Conservation (phyloP, 495 filamentous ascomycete species). For the Cladorrhinum samala region DNA sequence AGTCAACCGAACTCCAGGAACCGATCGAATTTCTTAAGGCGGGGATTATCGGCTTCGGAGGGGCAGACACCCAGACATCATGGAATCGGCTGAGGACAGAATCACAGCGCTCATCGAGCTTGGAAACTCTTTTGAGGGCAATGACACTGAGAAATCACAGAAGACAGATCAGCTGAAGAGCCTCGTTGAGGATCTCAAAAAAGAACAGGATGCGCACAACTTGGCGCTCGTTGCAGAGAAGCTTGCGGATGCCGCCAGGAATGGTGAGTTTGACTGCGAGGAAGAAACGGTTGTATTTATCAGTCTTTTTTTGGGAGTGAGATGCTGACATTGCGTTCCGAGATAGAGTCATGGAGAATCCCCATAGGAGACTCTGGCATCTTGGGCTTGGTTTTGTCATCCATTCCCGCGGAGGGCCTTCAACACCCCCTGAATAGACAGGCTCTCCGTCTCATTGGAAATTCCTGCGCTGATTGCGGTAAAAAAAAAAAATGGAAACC, state of each 20-base stretch:
- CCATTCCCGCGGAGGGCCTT: conserved; percentile 39
- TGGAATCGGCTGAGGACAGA: too few species aligned
- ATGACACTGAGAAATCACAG: conserved; percentile 10
- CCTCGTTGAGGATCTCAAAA: conserved; percentile 21
- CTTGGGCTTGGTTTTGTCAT: conserved; percentile 56
- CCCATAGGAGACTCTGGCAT: conserved; percentile 63
- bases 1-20: too few species aligned
- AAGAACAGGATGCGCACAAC: conserved; percentile 28
- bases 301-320: too few species aligned
- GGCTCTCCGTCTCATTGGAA: conserved; percentile 64
- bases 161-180: conserved; percentile 20
- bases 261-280: conserved; percentile 46
- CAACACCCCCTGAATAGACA: conserved; percentile 39
- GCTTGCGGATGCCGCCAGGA: conserved; percentile 60
- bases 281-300: not conserved
- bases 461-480: conserved; percentile 79
- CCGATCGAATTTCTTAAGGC: too few species aligned
- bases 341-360: conserved; percentile 46
- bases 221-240: conserved; percentile 51
- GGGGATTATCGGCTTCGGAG: too few species aligned
- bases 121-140: conserved; percentile 1
- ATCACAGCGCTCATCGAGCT: not conserved
- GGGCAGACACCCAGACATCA: too few species aligned
- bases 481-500: conserved; percentile 11
- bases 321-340: not conserved